Percentiles rank a stretch among this genome's conserved stretches.
These are phyloP conservation scores for Plasmodium knowlesi DNA, from an alignment of 169 alveolate genomes.

Conservation along the genomic window DNA sequence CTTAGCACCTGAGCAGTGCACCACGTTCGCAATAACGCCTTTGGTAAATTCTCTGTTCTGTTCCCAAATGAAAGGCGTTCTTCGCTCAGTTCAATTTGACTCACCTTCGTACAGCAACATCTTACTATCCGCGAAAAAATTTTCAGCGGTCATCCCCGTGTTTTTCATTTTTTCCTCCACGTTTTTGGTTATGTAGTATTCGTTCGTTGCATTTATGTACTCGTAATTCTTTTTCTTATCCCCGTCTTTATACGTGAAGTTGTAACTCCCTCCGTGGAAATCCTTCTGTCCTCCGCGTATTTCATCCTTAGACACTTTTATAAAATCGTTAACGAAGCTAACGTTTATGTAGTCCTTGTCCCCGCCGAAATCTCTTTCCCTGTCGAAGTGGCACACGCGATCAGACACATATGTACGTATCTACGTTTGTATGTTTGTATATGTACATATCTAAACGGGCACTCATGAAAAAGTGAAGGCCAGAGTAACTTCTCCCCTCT, in stretches of 20 bases:
- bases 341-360: constrained; percentile 18
- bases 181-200: constrained; percentile 40
- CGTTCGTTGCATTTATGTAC: constrained; percentile 55
- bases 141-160: constrained; percentile 49
- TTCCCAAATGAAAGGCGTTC: background rate
- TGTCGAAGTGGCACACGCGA: background rate
- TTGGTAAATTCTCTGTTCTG: background rate
- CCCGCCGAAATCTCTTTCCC: constrained; percentile 29
- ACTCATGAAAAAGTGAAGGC: background rate
- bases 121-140: constrained; percentile 21
- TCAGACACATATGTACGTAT: background rate
- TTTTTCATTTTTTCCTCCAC: constrained; percentile 57
- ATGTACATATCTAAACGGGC: background rate
- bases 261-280: constrained; percentile 5
- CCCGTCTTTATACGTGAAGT: constrained; percentile 16
- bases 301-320: constrained; percentile 36
- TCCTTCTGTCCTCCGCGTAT: constrained; percentile 6
- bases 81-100: background rate
- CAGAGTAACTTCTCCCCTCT: background rate
- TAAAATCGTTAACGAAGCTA: constrained; percentile 47
- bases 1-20: background rate
- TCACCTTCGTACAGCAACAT: constrained; percentile 52
- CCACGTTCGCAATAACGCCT: background rate
- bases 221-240: constrained; percentile 12
- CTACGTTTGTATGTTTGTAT: background rate